phyloP scores from a whole-genome alignment of 768 basidiomycete genomes.

The Termitomyces titanicus region DNA sequence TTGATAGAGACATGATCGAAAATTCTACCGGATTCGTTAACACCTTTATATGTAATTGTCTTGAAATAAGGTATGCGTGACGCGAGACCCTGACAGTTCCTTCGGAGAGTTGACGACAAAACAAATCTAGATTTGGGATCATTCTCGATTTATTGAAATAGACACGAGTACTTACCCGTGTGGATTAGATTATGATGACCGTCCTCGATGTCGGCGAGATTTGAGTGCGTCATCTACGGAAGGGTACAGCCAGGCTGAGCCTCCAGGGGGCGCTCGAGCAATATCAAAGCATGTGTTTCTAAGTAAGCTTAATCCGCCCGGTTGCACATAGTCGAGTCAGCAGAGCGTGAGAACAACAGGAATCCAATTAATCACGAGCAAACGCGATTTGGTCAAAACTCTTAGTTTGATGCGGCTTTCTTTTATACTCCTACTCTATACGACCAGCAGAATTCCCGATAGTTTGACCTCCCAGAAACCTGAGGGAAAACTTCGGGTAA shows the following conservation, averaged over 20 bases:
- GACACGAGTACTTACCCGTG: constrained; percentile 11
- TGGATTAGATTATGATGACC: neutral
- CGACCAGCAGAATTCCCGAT: too few relatives aligned
- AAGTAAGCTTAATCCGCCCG: neutral
- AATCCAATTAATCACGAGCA: neutral
- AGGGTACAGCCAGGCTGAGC: too few relatives aligned
- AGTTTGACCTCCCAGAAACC: constrained; percentile 4
- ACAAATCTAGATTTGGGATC: constrained; percentile 15
- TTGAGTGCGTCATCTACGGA: too few relatives aligned
- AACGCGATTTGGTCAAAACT: too few relatives aligned
- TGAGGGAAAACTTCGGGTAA: constrained; percentile 22
- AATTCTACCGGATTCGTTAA: constrained; percentile 7
- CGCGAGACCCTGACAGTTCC: constrained; percentile 24
- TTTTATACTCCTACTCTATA: too few relatives aligned
- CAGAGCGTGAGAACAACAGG: neutral
- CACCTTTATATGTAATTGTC: constrained; percentile 18
- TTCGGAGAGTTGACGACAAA: constrained; percentile 39
- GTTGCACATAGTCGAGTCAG: too few relatives aligned
- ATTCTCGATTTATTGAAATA: constrained; percentile 11
- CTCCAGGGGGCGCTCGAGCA: neutral
- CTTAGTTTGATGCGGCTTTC: too few relatives aligned
- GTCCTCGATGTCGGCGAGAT: neutral
- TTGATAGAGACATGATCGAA: constrained; percentile 19
- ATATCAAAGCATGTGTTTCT: neutral
- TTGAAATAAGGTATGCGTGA: constrained; percentile 24